These are phyloP conservation scores for Aspergillus quadricinctus DNA, from an alignment of 2,329 filamentous ascomycete species.

Conservation along the genomic window DNA sequence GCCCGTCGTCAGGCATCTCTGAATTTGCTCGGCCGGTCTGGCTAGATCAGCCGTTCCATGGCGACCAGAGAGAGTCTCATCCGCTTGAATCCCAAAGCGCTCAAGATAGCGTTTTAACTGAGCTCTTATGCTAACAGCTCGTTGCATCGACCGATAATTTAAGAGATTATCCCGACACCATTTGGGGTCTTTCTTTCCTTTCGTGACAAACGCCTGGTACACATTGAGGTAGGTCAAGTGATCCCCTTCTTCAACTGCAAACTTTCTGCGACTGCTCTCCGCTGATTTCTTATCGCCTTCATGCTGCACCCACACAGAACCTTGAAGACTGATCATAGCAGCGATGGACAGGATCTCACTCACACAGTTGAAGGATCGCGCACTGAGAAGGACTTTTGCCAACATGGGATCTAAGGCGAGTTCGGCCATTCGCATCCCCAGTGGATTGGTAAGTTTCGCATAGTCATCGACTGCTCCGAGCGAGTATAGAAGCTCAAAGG, in stretches of 20 bases:
- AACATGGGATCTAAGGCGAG: conserved; percentile 94
- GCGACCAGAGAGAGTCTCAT: conserved; percentile 51
- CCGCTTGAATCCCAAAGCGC: conserved; percentile 69
- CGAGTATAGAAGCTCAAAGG: conserved; percentile 80
- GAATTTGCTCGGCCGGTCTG: conserved; percentile 67
- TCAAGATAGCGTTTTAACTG: conserved; percentile 86
- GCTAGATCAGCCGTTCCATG: conserved; percentile 28
- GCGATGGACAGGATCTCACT: conserved; percentile 87
- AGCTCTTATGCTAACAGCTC: conserved; percentile 78
- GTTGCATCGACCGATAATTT: conserved; percentile 78
- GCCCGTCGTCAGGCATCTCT: conserved; percentile 78
- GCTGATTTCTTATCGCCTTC: conserved; percentile 71
- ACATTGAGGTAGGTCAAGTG: conserved; percentile 89
- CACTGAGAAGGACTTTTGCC: conserved; percentile 77
- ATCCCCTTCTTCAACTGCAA: conserved; percentile 89
- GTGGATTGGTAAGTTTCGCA: conserved; percentile 80
- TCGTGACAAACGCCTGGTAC: conserved; percentile 83
- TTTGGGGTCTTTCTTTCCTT: conserved; percentile 73
- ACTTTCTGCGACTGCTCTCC: conserved; percentile 71
- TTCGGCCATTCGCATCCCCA: conserved; percentile 91
- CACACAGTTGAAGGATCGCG: conserved; percentile 70
- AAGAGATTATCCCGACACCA: conserved; percentile 86
- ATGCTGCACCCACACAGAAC: conserved; percentile 76
- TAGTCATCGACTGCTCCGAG: conserved; percentile 84
- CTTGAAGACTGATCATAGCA: conserved; percentile 86